These are phyloP conservation scores for Cladosporium sphaerospermum DNA, from an alignment of 2,329 filamentous ascomycete genomes.

Conservation along the genomic window DNA sequence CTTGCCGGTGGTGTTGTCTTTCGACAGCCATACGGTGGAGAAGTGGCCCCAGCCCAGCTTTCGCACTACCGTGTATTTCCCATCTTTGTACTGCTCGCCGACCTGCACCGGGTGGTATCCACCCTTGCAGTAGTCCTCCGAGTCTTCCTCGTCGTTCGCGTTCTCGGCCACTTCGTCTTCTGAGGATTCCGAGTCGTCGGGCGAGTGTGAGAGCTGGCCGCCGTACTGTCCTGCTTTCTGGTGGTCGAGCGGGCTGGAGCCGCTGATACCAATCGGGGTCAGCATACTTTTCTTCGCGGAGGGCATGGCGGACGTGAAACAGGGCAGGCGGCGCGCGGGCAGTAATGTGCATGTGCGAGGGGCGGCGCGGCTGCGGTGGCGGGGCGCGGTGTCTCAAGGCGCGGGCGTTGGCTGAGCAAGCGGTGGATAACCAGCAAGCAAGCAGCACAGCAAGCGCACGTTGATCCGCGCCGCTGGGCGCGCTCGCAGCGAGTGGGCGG, in stretches of 20 bases:
- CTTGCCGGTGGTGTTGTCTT: conserved; percentile 82
- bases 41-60: conserved; percentile 98
- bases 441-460: conserved; percentile 2
- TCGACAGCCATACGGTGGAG: conserved; percentile 84
- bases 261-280: conserved; percentile 18
- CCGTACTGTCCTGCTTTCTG: conserved; percentile 38
- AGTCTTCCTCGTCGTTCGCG: conserved; percentile 96
- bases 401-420: conserved; percentile 6
- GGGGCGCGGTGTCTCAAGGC: conserved; percentile 8
- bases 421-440: neutral
- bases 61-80: conserved; percentile 90
- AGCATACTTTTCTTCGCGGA: conserved; percentile 18
- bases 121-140: conserved; percentile 98
- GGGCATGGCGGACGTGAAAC: conserved; percentile 1
- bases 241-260: conserved; percentile 23
- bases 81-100: conserved; percentile 96
- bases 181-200: conserved; percentile 54
- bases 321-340: neutral
- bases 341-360: conserved; percentile 3
- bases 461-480: no score
- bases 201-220: conserved; percentile 62
- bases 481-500: no score
- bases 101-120: conserved; percentile 94
- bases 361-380: conserved; percentile 1
- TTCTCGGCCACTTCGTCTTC: conserved; percentile 83